Evolutionary conservation across 164 flowering plant genomes (phyloP).

Genomic region (Stephania yunnanensis): DNA sequence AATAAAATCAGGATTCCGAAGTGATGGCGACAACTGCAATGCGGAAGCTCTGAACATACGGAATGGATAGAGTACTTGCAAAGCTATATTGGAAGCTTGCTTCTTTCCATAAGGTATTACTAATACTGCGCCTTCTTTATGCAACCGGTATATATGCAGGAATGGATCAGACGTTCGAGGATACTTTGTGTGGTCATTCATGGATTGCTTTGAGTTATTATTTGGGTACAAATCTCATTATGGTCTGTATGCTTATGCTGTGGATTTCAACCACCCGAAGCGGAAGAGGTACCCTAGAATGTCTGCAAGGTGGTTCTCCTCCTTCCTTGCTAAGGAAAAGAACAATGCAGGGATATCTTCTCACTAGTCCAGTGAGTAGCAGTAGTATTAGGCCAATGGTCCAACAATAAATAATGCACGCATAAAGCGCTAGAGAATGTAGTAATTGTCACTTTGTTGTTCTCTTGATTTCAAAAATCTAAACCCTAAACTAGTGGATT

Average conservation of each 20-base stretch:
- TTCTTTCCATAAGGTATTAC: neutral
- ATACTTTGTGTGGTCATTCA: neutral
- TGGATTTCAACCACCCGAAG: neutral
- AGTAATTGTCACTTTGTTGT: too few species aligned
- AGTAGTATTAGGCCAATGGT: neutral
- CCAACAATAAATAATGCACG: too few species aligned
- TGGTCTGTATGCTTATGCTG: conserved; percentile 2
- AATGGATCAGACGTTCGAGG: neutral
- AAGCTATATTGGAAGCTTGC: conserved; percentile 4
- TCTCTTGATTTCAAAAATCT: too few species aligned
- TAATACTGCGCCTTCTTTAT: neutral
- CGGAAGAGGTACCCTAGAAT: conserved; percentile 4
- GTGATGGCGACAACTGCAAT: neutral
- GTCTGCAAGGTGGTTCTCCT: neutral
- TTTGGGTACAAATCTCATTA: neutral
- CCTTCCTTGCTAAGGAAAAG: neutral
- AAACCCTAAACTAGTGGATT: too few species aligned
- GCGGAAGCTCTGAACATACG: neutral
- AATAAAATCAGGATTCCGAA: neutral
- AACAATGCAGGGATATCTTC: neutral
- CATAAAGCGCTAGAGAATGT: too few species aligned
- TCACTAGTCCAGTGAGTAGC: neutral
- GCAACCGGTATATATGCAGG: neutral
- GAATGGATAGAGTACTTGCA: neutral
- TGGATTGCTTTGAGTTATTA: neutral